Base-by-base conservation (phyloP, 805 yeast genomes). In the Komagataella mondaviorum region DNA sequence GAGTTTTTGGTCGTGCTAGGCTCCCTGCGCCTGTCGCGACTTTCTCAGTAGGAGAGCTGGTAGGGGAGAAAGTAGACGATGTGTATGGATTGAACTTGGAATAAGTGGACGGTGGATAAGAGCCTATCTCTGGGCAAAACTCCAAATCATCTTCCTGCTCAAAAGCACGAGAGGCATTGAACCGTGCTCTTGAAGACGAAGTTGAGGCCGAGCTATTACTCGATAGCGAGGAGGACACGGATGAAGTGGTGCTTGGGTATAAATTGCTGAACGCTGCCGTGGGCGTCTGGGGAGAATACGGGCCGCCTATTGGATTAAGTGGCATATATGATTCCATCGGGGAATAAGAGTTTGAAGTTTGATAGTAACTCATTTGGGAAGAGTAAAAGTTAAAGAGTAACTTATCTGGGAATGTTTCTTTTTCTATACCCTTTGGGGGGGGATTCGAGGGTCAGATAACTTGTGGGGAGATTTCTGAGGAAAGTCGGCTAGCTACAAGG, bases 61-160 rank as follows among this genome's bases (percentile, higher is more conserved):
- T 63, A 47, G 88, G 87, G 39, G 80, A 76, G 59, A 81, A 81
- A 22, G 80, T 73, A 47, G 77, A 67, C 1, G 86, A 80, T 2
- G 85, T 80, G 60, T 81, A 81, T 4, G 88, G 87, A 61, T 82
- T 81, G 66, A 81, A 82, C 62, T 75, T 80, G 59, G 73, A 75
- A 54, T 65, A 60, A 17, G 63, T 56, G 8, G 46, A 44, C 14
- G 43, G 50, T n/a, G 20, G 36, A 22, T 20, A 14, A 18, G 39
- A 53, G 49, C 51, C 51, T 44, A 76, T 77, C 48, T 77, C 83
- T 1, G 85, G 85, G 57, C 85, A 80, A 55, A 80, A 80, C 61
- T 80, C 84, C 57, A 79, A 60, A 60, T 80, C 85, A 59, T 80
- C 85, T 58, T 80, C 85, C 6, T 73, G 57, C 53, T 80, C 85